Evolutionary conservation across 257 asterid genomes (phyloP).

Genomic region (Solanum pimpinellifolium): DNA sequence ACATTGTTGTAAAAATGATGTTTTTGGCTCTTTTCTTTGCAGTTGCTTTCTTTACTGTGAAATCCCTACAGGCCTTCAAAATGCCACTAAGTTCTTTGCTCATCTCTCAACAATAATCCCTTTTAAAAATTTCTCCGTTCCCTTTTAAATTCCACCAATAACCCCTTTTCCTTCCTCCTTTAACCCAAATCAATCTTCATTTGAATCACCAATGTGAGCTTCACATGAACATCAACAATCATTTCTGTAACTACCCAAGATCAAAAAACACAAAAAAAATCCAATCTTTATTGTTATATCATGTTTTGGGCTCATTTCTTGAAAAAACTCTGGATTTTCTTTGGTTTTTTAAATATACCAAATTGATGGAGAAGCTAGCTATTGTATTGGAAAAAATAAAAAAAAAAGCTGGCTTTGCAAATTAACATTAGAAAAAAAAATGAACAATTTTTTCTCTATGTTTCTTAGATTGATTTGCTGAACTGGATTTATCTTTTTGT

Average conservation of each 20-base stretch:
- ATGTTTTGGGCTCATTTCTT: neutral
- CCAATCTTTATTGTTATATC: neutral
- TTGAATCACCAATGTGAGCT: constrained; percentile 11
- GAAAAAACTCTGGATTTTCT: neutral
- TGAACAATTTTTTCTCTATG: neutral
- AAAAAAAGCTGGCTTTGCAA: neutral
- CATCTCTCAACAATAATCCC: constrained; percentile 33
- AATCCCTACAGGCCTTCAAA: constrained; percentile 64
- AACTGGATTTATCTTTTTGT: constrained; percentile 3
- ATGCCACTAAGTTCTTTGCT: constrained; percentile 70
- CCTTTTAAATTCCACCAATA: neutral
- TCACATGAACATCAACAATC: constrained; percentile 8
- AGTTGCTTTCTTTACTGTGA: constrained; percentile 42
- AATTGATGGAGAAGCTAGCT: neutral
- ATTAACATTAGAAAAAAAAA: constrained; percentile 1
- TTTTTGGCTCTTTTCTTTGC: constrained; percentile 35
- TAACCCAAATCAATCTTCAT: constrained; percentile 35
- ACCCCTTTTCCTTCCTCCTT: neutral
- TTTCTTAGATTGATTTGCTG: constrained; percentile 5
- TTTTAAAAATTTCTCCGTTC: neutral
- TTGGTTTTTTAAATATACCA: neutral
- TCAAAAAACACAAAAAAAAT: neutral
- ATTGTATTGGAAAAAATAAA: neutral
- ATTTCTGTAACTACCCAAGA: neutral
- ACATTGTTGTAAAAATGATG: constrained; percentile 51